phyloP scores from a whole-genome alignment of 305 asterid genomes.

The Ajuga reptans region DNA sequence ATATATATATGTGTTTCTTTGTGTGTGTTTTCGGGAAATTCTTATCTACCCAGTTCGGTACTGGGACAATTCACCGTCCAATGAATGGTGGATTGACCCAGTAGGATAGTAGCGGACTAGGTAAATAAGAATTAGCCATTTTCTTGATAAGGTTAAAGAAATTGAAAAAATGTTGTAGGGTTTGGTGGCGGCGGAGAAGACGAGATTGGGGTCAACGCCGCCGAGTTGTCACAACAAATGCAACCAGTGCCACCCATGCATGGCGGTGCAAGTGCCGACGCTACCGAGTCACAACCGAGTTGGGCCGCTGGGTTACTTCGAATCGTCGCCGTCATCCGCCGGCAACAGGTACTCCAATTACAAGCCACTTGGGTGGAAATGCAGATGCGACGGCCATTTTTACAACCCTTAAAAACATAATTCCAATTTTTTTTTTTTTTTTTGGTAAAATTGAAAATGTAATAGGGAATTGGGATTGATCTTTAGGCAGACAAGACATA shows the following conservation, averaged over 20 bases:
- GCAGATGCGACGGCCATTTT: slow-evolving; percentile 68
- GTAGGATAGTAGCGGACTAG: too few relatives aligned
- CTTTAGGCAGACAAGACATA: slow-evolving; percentile 15
- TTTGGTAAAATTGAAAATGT: background rate
- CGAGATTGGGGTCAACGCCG: slow-evolving; percentile 71
- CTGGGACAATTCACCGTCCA: too few relatives aligned
- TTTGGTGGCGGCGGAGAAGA: slow-evolving; percentile 46
- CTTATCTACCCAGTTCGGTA: too few relatives aligned
- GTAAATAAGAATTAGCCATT: too few relatives aligned
- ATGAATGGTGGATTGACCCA: too few relatives aligned
- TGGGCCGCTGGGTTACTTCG: slow-evolving; percentile 29
- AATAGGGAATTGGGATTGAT: slow-evolving; percentile 19
- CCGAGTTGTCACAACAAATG: slow-evolving; percentile 86
- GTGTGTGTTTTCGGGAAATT: background rate
- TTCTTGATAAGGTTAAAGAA: background rate
- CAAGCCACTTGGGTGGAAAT: slow-evolving; percentile 95
- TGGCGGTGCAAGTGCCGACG: slow-evolving; percentile 79
- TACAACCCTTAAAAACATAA: slow-evolving; percentile 48
- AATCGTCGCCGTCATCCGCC: slow-evolving; percentile 25
- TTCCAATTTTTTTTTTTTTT: background rate
- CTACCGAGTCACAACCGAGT: slow-evolving; percentile 46
- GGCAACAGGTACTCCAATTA: slow-evolving; percentile 80
- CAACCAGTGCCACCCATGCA: slow-evolving; percentile 89
- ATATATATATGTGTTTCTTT: background rate
- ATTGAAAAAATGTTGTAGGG: slow-evolving; percentile 22